These are phyloP conservation scores for Teratosphaeria gauchensis DNA, from an alignment of 2,329 filamentous ascomycete species.

Conservation along the genomic window DNA sequence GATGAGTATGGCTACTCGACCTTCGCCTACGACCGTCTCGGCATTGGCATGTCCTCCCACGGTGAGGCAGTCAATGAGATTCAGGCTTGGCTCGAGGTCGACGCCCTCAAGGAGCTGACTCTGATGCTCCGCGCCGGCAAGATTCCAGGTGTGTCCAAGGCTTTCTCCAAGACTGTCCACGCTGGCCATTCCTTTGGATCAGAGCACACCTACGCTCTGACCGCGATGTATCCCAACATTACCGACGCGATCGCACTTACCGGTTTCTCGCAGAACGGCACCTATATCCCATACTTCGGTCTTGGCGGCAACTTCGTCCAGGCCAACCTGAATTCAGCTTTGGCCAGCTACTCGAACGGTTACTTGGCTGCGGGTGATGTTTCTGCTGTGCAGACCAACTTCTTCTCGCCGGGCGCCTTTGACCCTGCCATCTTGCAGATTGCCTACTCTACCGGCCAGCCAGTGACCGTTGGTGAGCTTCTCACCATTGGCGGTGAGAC, in stretches of 20 bases:
- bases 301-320: conserved; percentile 24
- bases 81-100: conserved; percentile 49
- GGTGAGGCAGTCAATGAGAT: conserved; percentile 52
- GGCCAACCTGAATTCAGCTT: conserved; percentile 21
- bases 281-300: conserved; percentile 32
- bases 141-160: conserved; percentile 33
- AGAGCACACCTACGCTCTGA: conserved; percentile 47
- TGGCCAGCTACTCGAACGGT: conserved; percentile 32
- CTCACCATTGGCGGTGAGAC: conserved; percentile 42
- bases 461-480: conserved; percentile 49
- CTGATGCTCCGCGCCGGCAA: conserved; percentile 36
- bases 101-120: conserved; percentile 47
- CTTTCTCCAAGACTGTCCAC: conserved; percentile 43
- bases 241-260: conserved; percentile 52
- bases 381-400: conserved; percentile 42
- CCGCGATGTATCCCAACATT: conserved; percentile 41
- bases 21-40: conserved; percentile 53
- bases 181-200: conserved; percentile 58
- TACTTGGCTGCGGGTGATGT: conserved; percentile 45
- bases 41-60: conserved; percentile 49
- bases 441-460: conserved; percentile 43
- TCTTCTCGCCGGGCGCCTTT: conserved; percentile 42
- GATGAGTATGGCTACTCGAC: conserved; percentile 48
- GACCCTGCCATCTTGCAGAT: conserved; percentile 43
- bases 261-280: conserved; percentile 44